Conservation (phyloP, 2,329 filamentous ascomycete genomes). For the Nothophaeocryptopus gaeumannii region DNA sequence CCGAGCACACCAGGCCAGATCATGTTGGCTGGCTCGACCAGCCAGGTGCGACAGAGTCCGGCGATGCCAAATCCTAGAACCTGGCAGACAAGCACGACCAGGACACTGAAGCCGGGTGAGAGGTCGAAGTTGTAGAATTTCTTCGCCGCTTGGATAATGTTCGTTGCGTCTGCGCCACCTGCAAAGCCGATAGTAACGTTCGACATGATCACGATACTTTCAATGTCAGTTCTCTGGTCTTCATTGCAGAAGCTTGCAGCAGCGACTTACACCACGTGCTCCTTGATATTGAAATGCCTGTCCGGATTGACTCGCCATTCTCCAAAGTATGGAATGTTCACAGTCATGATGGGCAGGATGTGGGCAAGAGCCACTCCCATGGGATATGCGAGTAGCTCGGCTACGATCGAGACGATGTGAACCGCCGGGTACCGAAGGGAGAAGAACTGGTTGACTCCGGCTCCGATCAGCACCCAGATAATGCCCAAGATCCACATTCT, state of each 20-base stretch:
- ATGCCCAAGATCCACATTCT: constrained; percentile 48
- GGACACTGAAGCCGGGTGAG: constrained; percentile 71
- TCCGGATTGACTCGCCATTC: constrained; percentile 30
- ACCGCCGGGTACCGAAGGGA: constrained; percentile 87
- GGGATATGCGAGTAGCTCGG: constrained; percentile 78
- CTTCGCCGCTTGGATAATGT: constrained; percentile 79
- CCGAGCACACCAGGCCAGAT: constrained; percentile 88
- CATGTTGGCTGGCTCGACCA: constrained; percentile 83
- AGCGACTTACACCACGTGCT: constrained; percentile 32
- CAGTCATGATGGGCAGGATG: constrained; percentile 58
- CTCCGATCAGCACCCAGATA: constrained; percentile 45
- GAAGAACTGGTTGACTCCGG: constrained; percentile 71
- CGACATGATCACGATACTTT: constrained; percentile 37
- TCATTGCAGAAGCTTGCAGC: constrained; percentile 9
- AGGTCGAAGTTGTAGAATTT: constrained; percentile 84
- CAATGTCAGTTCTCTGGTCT: neutral
- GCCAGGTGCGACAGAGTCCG: constrained; percentile 73
- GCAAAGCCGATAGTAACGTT: constrained; percentile 53
- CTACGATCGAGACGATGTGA: constrained; percentile 84
- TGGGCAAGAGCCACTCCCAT: constrained; percentile 78
- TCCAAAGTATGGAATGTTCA: constrained; percentile 49
- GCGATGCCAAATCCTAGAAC: constrained; percentile 85
- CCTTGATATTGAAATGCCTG: constrained; percentile 31
- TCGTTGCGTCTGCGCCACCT: constrained; percentile 50
- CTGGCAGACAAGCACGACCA: constrained; percentile 82